Evolutionary conservation across 2,329 filamentous ascomycete genomes (phyloP).

Genomic region (Westerdykella sp.): DNA sequence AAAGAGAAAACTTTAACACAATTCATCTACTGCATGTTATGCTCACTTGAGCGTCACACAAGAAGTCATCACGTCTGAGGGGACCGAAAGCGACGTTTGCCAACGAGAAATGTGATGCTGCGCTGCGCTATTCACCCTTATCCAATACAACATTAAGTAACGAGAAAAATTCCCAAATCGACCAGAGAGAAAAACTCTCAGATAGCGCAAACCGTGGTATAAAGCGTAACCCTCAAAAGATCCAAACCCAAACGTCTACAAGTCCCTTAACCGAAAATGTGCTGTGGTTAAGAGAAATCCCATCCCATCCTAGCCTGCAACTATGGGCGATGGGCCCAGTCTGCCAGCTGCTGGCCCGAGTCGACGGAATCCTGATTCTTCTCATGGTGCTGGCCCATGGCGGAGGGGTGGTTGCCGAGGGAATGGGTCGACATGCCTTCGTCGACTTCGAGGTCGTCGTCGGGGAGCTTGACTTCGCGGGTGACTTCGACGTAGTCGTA

Average conservation of each 20-base stretch:
- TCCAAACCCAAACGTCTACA: not conserved
- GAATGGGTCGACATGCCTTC: slow-evolving; percentile 33
- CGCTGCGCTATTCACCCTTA: no score
- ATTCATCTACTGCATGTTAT: no score
- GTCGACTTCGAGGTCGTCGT: slow-evolving; percentile 32
- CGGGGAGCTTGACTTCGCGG: slow-evolving; percentile 53
- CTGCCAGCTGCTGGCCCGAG: slow-evolving; percentile 29
- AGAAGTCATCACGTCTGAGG: no score
- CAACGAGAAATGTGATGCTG: no score
- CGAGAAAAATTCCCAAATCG: no score
- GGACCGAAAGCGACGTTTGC: no score
- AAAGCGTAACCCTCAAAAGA: slow-evolving; percentile 7
- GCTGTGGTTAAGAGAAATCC: no score
- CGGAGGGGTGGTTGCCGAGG: slow-evolving; percentile 17
- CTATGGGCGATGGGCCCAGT: slow-evolving; percentile 33
- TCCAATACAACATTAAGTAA: no score
- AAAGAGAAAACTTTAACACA: no score
- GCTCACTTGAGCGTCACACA: no score
- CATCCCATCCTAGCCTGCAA: slow-evolving; percentile 1
- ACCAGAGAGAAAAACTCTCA: no score
- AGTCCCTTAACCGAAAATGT: no score
- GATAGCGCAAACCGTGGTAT: slow-evolving; percentile 11
- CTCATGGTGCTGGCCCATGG: slow-evolving; percentile 29
- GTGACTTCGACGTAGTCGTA: slow-evolving; percentile 88
- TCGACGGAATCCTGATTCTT: slow-evolving; percentile 35